These are phyloP conservation scores for Aspergillus heteromorphus DNA, from an alignment of 495 filamentous ascomycete species.

Conservation along the genomic window DNA sequence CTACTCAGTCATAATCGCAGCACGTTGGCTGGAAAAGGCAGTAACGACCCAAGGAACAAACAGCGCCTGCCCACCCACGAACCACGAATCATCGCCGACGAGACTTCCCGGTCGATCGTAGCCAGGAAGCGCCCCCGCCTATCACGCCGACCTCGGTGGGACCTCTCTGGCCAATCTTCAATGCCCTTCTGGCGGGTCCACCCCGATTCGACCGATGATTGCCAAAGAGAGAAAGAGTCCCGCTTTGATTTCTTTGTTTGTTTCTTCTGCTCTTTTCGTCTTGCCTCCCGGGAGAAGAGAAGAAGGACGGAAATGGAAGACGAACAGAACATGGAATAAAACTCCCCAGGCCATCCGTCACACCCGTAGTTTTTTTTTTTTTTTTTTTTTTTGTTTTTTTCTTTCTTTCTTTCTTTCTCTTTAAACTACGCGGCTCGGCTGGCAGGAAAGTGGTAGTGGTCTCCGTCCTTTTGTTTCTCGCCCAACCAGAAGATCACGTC, in stretches of 20 bases:
- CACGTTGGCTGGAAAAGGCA: conserved; percentile 11
- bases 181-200: background rate
- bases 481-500: conserved; percentile 2
- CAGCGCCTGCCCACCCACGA: conserved; percentile 5
- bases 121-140: conserved; percentile 9
- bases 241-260: background rate
- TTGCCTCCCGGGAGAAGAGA: background rate
- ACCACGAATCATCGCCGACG: conserved; percentile 12
- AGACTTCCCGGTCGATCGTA: conserved; percentile 18
- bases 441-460: background rate
- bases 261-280: background rate
- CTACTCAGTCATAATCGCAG: too few relatives aligned
- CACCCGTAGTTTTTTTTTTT: too few relatives aligned
- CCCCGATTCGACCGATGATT: conserved; percentile 7
- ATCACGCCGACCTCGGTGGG: conserved; percentile 14
- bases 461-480: background rate
- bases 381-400: too few relatives aligned
- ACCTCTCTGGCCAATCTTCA: conserved; percentile 1
- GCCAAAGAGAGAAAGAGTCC: background rate
- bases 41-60: conserved; percentile 9
- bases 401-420: background rate
- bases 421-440: background rate
- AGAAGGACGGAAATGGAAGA: background rate
- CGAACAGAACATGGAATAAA: too few relatives aligned
- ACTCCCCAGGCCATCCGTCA: background rate